Evolutionary conservation across 768 basidiomycete species (phyloP), one percentile per base, ranked within the genome.

Genomic region (Kwoniella sp.): DNA sequence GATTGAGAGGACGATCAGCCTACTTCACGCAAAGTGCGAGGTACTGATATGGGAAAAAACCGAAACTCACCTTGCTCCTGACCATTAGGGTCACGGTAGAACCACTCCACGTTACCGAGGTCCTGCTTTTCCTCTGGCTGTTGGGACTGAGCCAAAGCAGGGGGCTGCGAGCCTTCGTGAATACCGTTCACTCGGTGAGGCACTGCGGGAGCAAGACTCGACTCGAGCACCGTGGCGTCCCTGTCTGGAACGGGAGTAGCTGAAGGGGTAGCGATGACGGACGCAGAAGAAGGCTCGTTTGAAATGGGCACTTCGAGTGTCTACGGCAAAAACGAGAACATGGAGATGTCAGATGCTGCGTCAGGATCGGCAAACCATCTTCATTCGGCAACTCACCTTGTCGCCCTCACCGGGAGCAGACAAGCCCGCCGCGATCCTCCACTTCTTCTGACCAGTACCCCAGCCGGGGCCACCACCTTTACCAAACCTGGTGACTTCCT

Each of bases 31-130:
- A n/a, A n/a, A n/a, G n/a, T n/a, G n/a, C n/a, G n/a, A n/a, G n/a
- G n/a, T n/a, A n/a, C n/a, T n/a, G n/a, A n/a, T n/a, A n/a, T n/a
- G n/a, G n/a, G n/a, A n/a, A n/a, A n/a, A 44, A 9, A 19, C 40
- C 17, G 17, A 24, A 6, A 69, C 81, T 68, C 71, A 91, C 92
- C 93, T 86, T 97, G 93, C 46, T 94, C 82, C 63, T 89, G 86
- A n/a, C 93, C 92, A 69, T 89, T 86, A 21, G 92, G 92, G 76
- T 97, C 93, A 54, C 92, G 85, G 79, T 97, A 97, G 24, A 87
- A 89, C 93, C 93, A 97, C 76, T 91, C 87, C 22, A 93, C 80
- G 8, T 68, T 52, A 8, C 60, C 65, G 13, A 72, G 44, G 55
- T 77, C 68, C 40, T 68, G 67, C 47, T 71, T 67, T 17, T 67